These are phyloP conservation scores for Aquilaria yunnanensis DNA, from an alignment of 345 rosid genomes.

Conservation along the genomic window DNA sequence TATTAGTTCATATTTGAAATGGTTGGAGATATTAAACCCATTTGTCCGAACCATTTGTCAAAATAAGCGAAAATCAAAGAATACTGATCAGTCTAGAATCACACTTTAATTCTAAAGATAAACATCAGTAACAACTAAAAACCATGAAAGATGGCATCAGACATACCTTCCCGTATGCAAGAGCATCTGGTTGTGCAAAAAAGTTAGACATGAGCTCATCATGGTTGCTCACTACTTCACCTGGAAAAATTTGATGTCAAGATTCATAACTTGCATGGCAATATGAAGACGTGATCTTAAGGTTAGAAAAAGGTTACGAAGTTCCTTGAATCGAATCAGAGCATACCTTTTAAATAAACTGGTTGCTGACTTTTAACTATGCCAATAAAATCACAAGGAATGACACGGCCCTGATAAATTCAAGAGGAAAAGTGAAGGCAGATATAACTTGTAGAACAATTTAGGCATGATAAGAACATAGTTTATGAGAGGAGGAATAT, in stretches of 20 bases:
- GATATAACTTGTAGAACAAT: neutral
- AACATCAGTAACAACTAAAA: neutral
- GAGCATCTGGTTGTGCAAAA: conserved; percentile 98
- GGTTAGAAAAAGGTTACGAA: neutral
- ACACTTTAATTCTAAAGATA: no score
- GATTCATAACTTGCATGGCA: neutral
- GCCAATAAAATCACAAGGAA: conserved; percentile 95
- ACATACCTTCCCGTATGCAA: conserved; percentile 94
- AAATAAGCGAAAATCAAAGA: no score
- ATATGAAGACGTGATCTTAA: conserved; percentile 6
- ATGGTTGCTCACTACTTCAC: conserved; percentile 89
- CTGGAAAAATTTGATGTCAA: conserved; percentile 28
- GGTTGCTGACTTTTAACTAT: conserved; percentile 91
- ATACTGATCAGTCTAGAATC: no score
- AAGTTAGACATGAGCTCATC: conserved; percentile 99
- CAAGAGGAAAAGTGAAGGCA: conserved; percentile 10
- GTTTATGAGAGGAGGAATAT: neutral
- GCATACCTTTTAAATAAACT: conserved; percentile 71
- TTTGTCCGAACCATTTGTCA: no score
- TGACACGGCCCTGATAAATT: conserved; percentile 70
- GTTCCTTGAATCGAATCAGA: neutral
- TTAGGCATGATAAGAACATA: conserved; percentile 3
- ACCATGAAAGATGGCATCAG: conserved; percentile 4
- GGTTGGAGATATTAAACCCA: no score
- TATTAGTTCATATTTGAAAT: no score